Base-by-base conservation (phyloP, 2,329 filamentous ascomycete genomes). In the Mycosphaerella arachidis region DNA sequence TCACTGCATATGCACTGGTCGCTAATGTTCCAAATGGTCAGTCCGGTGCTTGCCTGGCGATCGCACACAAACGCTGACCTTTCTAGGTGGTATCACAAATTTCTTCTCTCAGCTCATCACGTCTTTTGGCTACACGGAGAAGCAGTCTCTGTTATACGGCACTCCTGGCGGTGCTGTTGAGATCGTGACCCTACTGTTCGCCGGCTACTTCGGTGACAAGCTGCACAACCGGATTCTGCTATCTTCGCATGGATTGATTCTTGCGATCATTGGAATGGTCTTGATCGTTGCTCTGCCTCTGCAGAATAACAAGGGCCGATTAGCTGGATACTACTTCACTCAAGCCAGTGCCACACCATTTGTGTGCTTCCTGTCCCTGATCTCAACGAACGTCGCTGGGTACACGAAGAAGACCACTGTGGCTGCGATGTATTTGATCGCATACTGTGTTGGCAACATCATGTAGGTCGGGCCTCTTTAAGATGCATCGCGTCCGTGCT, bases 251-350 rank as follows among this genome's bases (percentile, higher is more conserved):
- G 84, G 84, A 0, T 74, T 86, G 6, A 63, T 82, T 9, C 63
- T 81, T 4, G 73, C 82, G 0, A 81, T 86, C n/a, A 59, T 87
- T 1, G 86, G 86, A 46, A 82, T 87, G 75, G 74, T 86, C 0
- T 78, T 89, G n/a, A 85, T 89, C 59, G 81, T 87, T 9, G 84
- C 83, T 2, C 75, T 89, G 3, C 84, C 85, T 0, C 70, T 84
- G 4, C 71, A 74, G n/a, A 84, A 84, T 65, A 83, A 81, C 61
- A 77, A 75, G 1, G 87, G 86, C 10, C 62, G 69, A 12, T 79
- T 85, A 1, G 86, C 85, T 0, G 86, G 86, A 0, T 89, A 87
- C 70, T 90, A 89, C 72, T 74, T 90, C 54, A 87, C 84, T 0
- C 81, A 84, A 67, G 81, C 84, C 1, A 79, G 77, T 10, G 80